Evolutionary conservation across 2,329 filamentous ascomycete genomes (phyloP).

Genomic region (Hypoxylon sp.): DNA sequence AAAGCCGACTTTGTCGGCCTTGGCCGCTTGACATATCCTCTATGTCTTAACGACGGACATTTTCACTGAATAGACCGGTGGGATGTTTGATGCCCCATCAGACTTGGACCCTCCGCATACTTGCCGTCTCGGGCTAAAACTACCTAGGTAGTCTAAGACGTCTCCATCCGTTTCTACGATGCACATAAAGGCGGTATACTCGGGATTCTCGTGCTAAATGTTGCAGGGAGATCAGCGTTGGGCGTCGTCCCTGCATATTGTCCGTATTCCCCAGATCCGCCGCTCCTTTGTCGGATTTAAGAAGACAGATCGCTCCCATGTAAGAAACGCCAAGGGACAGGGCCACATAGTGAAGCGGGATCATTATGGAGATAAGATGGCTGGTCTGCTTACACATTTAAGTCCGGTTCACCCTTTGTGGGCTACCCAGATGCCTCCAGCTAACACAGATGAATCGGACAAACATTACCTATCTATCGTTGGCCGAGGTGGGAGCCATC

Average conservation of each 20-base stretch:
- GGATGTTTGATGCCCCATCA: neutral
- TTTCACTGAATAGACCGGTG: no score
- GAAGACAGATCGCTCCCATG: conserved; percentile 2
- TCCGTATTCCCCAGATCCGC: neutral
- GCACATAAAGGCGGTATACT: neutral
- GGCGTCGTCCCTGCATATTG: conserved; percentile 12
- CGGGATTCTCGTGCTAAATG: neutral
- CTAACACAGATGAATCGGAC: no score
- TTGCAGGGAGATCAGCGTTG: conserved; percentile 1
- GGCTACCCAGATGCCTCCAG: no score
- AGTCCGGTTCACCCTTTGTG: conserved; percentile 5
- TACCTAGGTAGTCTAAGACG: neutral
- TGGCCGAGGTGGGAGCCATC: neutral
- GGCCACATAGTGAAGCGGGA: neutral
- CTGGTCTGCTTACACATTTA: neutral
- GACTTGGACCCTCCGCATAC: neutral
- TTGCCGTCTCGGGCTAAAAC: neutral
- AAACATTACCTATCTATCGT: neutral
- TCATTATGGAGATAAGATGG: conserved; percentile 14
- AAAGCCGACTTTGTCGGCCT: neutral
- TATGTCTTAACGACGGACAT: no score
- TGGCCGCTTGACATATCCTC: neutral
- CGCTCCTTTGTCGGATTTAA: conserved; percentile 12
- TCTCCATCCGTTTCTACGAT: neutral
- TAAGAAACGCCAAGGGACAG: neutral